phyloP scores from a whole-genome alignment of 129 eudicot species.

The Saposhnikovia divaricata region DNA sequence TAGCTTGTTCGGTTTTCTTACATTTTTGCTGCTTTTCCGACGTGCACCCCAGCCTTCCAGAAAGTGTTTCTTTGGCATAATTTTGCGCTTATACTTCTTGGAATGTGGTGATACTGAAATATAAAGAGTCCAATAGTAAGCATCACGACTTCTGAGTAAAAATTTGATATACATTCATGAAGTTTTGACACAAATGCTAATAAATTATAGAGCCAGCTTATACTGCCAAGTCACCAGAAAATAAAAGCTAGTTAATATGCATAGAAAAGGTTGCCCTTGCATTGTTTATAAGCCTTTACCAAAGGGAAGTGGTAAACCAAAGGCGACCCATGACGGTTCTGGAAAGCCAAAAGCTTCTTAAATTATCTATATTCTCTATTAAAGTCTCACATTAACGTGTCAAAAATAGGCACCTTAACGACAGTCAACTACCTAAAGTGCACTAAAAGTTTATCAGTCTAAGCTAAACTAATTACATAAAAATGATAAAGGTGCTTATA shows the following conservation, averaged over 20 bases:
- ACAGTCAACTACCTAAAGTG: neutral
- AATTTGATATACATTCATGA: neutral
- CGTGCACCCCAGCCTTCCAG: conserved; percentile 7
- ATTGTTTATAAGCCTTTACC: neutral
- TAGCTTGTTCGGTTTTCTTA: neutral
- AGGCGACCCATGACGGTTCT: neutral
- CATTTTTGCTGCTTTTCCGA: conserved; percentile 4
- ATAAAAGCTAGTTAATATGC: neutral
- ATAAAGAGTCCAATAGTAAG: neutral
- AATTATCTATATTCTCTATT: neutral
- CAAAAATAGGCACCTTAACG: neutral
- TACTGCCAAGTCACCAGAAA: neutral
- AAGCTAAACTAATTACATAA: neutral
- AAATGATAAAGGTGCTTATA: neutral
- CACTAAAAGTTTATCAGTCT: neutral
- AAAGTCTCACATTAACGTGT: neutral
- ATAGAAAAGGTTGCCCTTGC: neutral
- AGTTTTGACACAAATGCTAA: neutral
- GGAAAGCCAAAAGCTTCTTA: neutral
- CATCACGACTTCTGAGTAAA: neutral
- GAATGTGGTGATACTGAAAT: neutral
- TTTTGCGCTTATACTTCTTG: neutral
- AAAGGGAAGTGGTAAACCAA: neutral
- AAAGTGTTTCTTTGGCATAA: neutral
- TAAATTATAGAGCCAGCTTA: neutral